These are phyloP conservation scores for Discostella pseudostelligera DNA, from an alignment of 108 stramenopile species.

Conservation along the genomic window DNA sequence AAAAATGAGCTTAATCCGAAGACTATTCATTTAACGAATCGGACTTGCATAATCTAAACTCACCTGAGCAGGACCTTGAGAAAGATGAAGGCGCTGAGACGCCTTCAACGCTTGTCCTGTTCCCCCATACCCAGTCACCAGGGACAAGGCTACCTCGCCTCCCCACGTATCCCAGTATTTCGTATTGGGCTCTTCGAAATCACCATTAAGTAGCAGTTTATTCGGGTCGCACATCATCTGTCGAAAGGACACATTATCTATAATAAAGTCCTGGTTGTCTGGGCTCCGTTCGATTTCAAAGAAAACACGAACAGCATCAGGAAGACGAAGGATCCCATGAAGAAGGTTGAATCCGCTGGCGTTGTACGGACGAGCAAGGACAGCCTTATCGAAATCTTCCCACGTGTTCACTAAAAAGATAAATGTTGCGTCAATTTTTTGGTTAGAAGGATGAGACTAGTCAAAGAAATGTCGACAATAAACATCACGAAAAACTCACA, in stretches of 20 bases:
- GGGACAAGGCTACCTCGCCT: conserved; percentile 7
- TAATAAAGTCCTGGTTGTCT: conserved; percentile 19
- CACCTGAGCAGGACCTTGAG: conserved; percentile 32
- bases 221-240: conserved; percentile 20
- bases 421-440: not conserved
- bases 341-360: conserved; percentile 25
- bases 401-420: not conserved
- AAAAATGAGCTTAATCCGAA: not conserved
- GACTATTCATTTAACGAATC: not conserved
- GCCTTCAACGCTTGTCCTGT: conserved; percentile 23
- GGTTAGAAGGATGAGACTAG: not conserved
- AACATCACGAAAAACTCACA: not conserved
- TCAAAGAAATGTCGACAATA: not conserved
- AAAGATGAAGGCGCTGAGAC: conserved; percentile 16
- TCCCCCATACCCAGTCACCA: conserved; percentile 28
- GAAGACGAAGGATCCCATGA: conserved; percentile 39
- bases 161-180: conserved; percentile 44
- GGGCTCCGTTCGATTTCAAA: conserved; percentile 39
- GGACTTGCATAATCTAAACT: not conserved
- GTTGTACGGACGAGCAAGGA: conserved; percentile 28
- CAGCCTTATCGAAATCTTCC: not conserved
- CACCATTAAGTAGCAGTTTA: conserved; percentile 29
- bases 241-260: conserved; percentile 27
- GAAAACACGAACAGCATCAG: conserved; percentile 14
- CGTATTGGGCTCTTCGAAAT: conserved; percentile 26